phyloP scores from a whole-genome alignment of 2,329 filamentous ascomycete genomes.

The Parafenestella ontariensis region DNA sequence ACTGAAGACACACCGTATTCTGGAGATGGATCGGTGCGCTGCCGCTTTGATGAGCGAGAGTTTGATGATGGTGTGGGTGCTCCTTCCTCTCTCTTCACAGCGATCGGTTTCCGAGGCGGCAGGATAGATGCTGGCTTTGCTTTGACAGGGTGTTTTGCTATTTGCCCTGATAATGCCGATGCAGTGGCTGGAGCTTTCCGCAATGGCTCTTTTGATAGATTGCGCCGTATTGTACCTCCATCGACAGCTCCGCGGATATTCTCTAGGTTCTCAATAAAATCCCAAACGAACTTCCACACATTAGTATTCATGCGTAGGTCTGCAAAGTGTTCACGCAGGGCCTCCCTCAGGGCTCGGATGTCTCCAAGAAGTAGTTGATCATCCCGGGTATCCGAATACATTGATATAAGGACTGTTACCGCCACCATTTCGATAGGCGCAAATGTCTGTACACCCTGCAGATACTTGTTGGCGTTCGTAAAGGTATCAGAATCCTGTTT shows the following conservation, averaged over 20 bases:
- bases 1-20: not conserved
- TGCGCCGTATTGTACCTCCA: slow-evolving; percentile 24
- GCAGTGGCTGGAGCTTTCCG: not conserved
- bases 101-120: slow-evolving; percentile 7
- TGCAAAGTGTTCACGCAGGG: slow-evolving; percentile 34
- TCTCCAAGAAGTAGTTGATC: slow-evolving; percentile 39
- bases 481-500: slow-evolving; percentile 37
- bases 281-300: slow-evolving; percentile 43
- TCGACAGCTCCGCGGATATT: slow-evolving; percentile 32
- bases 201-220: not conserved
- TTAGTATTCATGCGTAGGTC: slow-evolving; percentile 37
- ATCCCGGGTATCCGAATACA: slow-evolving; percentile 36
- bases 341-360: slow-evolving; percentile 33
- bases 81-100: slow-evolving; percentile 1
- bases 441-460: slow-evolving; percentile 41
- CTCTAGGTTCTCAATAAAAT: slow-evolving; percentile 39
- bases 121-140: slow-evolving; percentile 11
- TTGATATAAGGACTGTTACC: slow-evolving; percentile 43
- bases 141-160: slow-evolving; percentile 5
- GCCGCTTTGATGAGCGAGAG: slow-evolving; percentile 20
- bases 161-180: slow-evolving; percentile 5
- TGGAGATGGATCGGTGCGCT: slow-evolving; percentile 13
- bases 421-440: slow-evolving; percentile 48
- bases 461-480: slow-evolving; percentile 32
- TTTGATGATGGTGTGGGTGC: not conserved